Conservation (phyloP, 1,139 yeast species). For the Suhomyces coccinellae region DNA sequence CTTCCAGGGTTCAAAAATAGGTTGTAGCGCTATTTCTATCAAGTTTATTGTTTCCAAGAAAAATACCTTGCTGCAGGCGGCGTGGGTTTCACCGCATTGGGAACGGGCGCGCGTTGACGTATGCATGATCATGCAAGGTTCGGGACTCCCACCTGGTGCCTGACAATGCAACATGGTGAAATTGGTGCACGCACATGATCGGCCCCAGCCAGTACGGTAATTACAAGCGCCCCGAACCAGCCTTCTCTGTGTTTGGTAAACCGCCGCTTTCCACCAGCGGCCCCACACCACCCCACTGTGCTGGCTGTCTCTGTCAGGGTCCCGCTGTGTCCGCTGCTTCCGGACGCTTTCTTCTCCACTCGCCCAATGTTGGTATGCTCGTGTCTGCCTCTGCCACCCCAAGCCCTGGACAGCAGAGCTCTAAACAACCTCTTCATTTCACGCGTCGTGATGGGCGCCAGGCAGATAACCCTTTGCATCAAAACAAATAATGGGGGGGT, state of each 20-base stretch:
- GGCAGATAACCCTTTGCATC: too few species aligned
- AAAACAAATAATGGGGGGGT: too few species aligned
- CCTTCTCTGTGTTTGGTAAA: background rate
- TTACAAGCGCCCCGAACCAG: background rate
- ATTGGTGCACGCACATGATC: background rate
- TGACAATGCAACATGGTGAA: constrained; percentile 1
- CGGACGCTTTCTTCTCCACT: too few species aligned
- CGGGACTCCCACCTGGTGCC: background rate
- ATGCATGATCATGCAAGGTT: background rate
- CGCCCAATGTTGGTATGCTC: too few species aligned
- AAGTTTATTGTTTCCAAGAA: constrained; percentile 1
- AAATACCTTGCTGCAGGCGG: background rate
- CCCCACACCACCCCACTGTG: too few species aligned
- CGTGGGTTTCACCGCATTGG: background rate
- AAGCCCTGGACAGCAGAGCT: too few species aligned
- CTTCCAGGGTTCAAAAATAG: background rate
- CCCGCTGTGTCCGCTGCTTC: too few species aligned
- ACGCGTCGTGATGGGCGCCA: too few species aligned
- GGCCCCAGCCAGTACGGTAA: background rate
- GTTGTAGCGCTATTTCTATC: background rate
- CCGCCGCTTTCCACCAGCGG: too few species aligned
- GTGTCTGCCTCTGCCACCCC: too few species aligned
- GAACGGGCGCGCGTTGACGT: background rate
- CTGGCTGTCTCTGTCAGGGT: too few species aligned
- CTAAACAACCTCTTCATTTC: too few species aligned